These are phyloP conservation scores for Myxozyma vanderwaltii DNA, from an alignment of 805 yeast species.

Conservation along the genomic window DNA sequence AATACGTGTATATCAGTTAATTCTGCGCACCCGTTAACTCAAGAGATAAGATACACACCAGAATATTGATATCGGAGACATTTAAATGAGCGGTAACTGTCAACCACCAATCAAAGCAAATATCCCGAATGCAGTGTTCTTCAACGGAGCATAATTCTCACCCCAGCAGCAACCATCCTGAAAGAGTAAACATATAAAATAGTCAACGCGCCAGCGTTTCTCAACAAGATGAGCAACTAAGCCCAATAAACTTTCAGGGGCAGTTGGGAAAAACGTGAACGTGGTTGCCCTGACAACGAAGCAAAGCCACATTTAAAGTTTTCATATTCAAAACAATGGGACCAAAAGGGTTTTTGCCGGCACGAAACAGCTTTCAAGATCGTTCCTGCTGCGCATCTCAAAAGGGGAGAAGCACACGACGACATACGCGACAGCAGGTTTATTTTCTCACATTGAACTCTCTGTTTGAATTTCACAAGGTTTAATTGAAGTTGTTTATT, in stretches of 20 bases:
- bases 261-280: too few relatives aligned
- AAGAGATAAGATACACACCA: slow-evolving; percentile 9
- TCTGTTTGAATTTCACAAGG: too few relatives aligned
- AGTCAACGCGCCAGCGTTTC: too few relatives aligned
- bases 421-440: too few relatives aligned
- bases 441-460: too few relatives aligned
- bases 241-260: slow-evolving; percentile 6
- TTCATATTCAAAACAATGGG: slow-evolving; percentile 2
- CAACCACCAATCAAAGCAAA: too few relatives aligned
- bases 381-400: not conserved
- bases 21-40: not conserved
- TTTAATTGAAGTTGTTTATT: too few relatives aligned
- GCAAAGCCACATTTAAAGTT: not conserved
- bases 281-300: slow-evolving; percentile 6
- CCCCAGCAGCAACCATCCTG: too few relatives aligned
- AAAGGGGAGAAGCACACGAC: too few relatives aligned
- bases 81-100: not conserved
- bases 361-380: not conserved
- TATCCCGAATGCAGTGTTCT: too few relatives aligned
- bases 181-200: too few relatives aligned
- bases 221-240: not conserved
- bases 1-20: not conserved
- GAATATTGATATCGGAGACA: slow-evolving; percentile 15
- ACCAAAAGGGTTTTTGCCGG: not conserved
- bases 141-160: too few relatives aligned